Conservation (phyloP, 176 grass and related monocot species). For the Poa annua region DNA sequence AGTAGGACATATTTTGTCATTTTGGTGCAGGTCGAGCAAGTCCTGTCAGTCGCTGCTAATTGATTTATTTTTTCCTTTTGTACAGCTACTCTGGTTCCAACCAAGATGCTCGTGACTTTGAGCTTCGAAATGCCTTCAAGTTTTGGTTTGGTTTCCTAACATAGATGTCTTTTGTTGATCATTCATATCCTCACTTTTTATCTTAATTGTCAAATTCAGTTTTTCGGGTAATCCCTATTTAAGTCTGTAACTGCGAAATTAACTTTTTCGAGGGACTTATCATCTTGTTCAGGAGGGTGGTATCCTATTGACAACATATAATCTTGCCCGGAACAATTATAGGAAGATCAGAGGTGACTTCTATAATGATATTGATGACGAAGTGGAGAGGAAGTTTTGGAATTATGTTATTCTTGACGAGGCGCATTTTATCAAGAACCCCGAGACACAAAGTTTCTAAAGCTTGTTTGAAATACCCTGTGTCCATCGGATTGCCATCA, state of each 20-base stretch:
- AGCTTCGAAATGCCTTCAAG: conserved; percentile 76
- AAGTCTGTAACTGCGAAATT: neutral
- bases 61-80: conserved; percentile 8
- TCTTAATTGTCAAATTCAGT: neutral
- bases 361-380: conserved; percentile 34
- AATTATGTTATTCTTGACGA: conserved; percentile 91
- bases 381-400: conserved; percentile 72
- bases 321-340: conserved; percentile 78
- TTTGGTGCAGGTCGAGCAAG: neutral
- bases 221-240: neutral
- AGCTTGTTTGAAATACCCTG: conserved; percentile 86
- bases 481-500: conserved; percentile 79
- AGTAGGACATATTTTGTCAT: conserved; percentile 51
- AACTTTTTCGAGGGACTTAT: too few species aligned
- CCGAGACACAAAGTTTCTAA: conserved; percentile 65
- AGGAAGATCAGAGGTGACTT: conserved; percentile 65
- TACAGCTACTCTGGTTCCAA: conserved; percentile 71
- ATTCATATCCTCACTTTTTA: conserved; percentile 8
- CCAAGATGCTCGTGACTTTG: conserved; percentile 56
- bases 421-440: conserved; percentile 90
- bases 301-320: conserved; percentile 86
- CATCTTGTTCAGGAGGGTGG: conserved; percentile 72
- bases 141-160: conserved; percentile 43
- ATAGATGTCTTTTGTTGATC: conserved; percentile 12
- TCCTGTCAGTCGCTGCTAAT: conserved; percentile 2